Evolutionary conservation across 139 green algal species (phyloP).

Genomic region (Coelastrella sp.): DNA sequence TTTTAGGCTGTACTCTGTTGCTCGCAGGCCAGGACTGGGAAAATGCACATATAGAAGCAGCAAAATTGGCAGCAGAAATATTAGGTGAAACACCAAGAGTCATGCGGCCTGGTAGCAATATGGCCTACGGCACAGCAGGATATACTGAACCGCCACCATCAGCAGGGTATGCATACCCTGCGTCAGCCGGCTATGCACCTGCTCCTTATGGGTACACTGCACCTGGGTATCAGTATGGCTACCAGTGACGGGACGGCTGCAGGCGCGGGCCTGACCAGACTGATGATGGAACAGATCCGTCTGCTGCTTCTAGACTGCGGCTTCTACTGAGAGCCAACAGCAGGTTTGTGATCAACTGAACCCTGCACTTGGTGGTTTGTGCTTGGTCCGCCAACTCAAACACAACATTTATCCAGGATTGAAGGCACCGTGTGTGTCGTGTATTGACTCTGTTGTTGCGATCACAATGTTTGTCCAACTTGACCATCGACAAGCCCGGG

Average conservation of each 20-base stretch:
- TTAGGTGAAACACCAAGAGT: neutral
- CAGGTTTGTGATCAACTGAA: too few species aligned
- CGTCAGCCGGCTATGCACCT: conserved; percentile 3
- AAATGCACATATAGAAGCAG: conserved; percentile 35
- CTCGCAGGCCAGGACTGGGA: conserved; percentile 36
- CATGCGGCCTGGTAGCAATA: conserved; percentile 6
- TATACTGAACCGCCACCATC: neutral
- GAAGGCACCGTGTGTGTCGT: too few species aligned
- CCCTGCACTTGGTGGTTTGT: too few species aligned
- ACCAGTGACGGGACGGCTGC: neutral
- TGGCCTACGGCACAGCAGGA: neutral
- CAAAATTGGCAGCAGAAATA: neutral
- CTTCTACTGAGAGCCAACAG: too few species aligned
- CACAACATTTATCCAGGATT: too few species aligned
- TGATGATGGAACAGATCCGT: too few species aligned
- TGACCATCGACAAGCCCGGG: too few species aligned
- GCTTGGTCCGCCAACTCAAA: too few species aligned
- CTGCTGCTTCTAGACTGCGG: too few species aligned
- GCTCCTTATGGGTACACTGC: conserved; percentile 14
- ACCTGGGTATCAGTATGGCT: conserved; percentile 16
- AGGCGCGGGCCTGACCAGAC: too few species aligned
- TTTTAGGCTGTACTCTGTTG: neutral
- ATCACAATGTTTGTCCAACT: too few species aligned
- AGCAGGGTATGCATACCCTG: neutral
- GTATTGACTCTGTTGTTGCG: too few species aligned